These are phyloP conservation scores for Monosporozyma unispora DNA, from an alignment of 805 yeast species.

Conservation along the genomic window DNA sequence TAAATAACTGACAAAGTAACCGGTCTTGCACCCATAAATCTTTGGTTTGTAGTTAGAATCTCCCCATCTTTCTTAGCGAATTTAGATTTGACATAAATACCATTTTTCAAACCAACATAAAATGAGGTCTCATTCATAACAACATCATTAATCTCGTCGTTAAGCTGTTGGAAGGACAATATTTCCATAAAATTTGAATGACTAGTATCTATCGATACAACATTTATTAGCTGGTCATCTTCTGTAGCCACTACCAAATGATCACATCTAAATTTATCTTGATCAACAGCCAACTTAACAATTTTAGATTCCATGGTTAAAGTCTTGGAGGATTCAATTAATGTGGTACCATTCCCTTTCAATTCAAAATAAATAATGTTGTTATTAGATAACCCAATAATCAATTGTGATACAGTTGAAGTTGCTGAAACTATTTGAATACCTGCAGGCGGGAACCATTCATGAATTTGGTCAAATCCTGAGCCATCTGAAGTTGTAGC, in stretches of 20 bases:
- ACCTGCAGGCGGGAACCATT: constrained; percentile 84
- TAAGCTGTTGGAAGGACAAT: constrained; percentile 56
- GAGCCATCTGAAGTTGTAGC: constrained; percentile 17
- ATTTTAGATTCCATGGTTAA: constrained; percentile 46
- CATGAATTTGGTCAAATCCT: constrained; percentile 32
- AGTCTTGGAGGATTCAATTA: constrained; percentile 62
- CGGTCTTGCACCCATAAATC: constrained; percentile 64
- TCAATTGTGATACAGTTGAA: constrained; percentile 59
- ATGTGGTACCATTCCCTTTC: constrained; percentile 28
- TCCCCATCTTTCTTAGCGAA: constrained; percentile 50
- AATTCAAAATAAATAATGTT: constrained; percentile 79
- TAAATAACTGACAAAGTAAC: constrained; percentile 32
- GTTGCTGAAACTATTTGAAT: constrained; percentile 51
- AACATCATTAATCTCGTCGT: constrained; percentile 40
- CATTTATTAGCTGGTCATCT: constrained; percentile 59
- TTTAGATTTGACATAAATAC: constrained; percentile 60
- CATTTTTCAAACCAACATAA: constrained; percentile 79
- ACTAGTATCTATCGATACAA: constrained; percentile 41
- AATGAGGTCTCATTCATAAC: constrained; percentile 27
- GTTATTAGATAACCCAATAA: constrained; percentile 59
- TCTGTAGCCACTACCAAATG: constrained; percentile 61
- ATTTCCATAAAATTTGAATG: constrained; percentile 53
- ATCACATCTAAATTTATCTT: constrained; percentile 33
- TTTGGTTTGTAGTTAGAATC: constrained; percentile 52
- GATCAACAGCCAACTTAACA: constrained; percentile 43